phyloP scores from a whole-genome alignment of 345 rosid genomes.

The Hibiscus tridactylites region DNA sequence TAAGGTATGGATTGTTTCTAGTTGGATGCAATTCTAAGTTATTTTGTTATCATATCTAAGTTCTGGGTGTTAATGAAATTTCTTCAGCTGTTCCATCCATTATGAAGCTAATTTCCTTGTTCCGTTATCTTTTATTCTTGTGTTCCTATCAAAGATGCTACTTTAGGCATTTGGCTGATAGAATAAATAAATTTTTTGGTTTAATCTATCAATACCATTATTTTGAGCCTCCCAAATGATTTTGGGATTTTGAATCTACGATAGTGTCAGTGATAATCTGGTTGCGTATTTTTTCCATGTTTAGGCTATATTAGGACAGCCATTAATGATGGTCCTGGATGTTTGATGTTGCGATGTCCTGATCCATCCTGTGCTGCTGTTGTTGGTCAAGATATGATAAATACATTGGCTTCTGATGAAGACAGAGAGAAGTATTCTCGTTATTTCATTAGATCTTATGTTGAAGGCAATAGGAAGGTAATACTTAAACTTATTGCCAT shows the following conservation, averaged over 20 bases:
- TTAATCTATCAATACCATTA: neutral
- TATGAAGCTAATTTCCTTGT: neutral
- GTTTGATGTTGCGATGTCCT: constrained; percentile 72
- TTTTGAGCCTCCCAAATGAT: neutral
- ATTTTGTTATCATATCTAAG: neutral
- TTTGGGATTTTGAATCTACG: neutral
- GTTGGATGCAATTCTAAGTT: neutral
- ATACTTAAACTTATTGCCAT: neutral
- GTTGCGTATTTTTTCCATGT: neutral
- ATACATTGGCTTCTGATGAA: constrained; percentile 42
- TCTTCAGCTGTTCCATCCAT: neutral
- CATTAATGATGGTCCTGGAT: constrained; percentile 77
- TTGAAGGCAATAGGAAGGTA: constrained; percentile 79
- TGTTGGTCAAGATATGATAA: constrained; percentile 63
- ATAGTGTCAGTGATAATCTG: neutral
- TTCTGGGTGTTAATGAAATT: neutral
- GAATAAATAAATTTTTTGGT: neutral
- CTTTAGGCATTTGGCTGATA: neutral
- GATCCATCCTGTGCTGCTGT: constrained; percentile 70
- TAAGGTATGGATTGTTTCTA: neutral
- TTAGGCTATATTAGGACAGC: constrained; percentile 66
- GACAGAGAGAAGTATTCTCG: constrained; percentile 46
- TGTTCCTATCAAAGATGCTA: neutral
- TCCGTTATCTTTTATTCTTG: neutral
- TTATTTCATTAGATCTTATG: constrained; percentile 63